Evolutionary conservation across 495 filamentous ascomycete species (phyloP), one percentile per base, ranked within the genome.

Genomic region (Ascobolus immersus): DNA sequence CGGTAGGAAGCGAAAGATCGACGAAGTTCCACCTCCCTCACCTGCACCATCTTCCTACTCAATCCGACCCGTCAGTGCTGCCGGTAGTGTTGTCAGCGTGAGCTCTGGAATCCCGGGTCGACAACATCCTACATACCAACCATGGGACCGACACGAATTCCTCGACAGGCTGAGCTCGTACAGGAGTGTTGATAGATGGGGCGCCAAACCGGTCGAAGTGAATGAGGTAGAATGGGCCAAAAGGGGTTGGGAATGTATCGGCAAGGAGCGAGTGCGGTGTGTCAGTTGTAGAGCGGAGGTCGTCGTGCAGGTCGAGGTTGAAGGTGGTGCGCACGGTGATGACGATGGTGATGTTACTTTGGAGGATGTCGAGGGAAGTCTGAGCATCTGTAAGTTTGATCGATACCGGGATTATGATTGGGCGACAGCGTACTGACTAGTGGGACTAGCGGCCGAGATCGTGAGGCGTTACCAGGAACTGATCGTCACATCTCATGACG

Each of bases 181-280:
- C 42, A 69, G 80, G 34, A 77, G 80, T 39, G 69, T 93, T 27
- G 81, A 79, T 37, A 66, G 75, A 46, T 96, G 86, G 86, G 66
- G 60, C 42, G 72, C 60, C 34, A 94, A 76, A 55, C 78, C 86
- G 3, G 59, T 75, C 8, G 54, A 57, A 22, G 72, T 94, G 41
- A 81, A 69, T 47, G 86, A 94, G 54, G 75, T 93, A 4, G 70
- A 77, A 52, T 96, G 89, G 89, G 81, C 84, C 5, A 92, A 82
- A 58, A 61, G 75, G 20, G 86, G 86, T 2, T 96, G 86, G 86
- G 61, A 69, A 2, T 93, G 84, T 48, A 65, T 72, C 14, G 75
- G 72, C 41, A 69, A 68, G 42, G 75, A 86, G 52, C 69, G 71
- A 8, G 81, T 94, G 23, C 64, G 64, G 17, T 96, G 86, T 52